Evolutionary conservation across 1,139 yeast genomes (phyloP).

Genomic region (Scheffersomyces lignicola): DNA sequence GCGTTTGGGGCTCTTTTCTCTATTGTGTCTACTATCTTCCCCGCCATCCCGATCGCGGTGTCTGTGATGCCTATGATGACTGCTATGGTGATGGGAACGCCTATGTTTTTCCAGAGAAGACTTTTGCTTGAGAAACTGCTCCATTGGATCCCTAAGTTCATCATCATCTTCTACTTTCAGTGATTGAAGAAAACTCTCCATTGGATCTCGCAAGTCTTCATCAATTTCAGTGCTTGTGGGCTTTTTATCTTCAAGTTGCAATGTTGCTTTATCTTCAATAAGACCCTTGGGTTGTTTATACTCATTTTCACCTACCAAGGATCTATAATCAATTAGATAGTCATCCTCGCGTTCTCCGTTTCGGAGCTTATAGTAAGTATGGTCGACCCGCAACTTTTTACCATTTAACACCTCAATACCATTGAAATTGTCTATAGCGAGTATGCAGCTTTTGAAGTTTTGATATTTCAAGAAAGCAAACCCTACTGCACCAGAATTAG

Average conservation of each 20-base stretch:
- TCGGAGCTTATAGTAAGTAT: constrained; percentile 62
- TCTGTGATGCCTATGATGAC: background rate
- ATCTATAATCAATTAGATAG: constrained; percentile 35
- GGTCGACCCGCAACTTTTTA: constrained; percentile 67
- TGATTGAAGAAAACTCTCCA: background rate
- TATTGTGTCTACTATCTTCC: background rate
- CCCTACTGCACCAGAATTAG: constrained; percentile 33
- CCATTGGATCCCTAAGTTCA: constrained; percentile 23
- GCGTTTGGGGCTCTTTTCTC: background rate
- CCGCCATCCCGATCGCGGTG: background rate
- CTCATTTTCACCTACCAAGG: constrained; percentile 4
- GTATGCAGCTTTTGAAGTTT: constrained; percentile 74
- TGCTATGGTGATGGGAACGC: background rate
- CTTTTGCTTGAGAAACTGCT: constrained; percentile 3
- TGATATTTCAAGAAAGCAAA: constrained; percentile 84
- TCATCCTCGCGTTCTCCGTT: constrained; percentile 52
- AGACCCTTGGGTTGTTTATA: constrained; percentile 2
- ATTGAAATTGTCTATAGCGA: constrained; percentile 88
- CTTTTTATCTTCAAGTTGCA: constrained; percentile 4
- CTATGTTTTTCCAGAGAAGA: constrained; percentile 7
- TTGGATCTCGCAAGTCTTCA: constrained; percentile 4
- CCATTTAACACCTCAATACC: constrained; percentile 62
- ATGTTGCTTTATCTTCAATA: constrained; percentile 8
- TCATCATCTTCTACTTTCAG: constrained; percentile 11
- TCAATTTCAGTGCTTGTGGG: constrained; percentile 4